Evolutionary conservation across 1,284 basidiomycete genomes (phyloP).

Genomic region (Golubevia pallescens): DNA sequence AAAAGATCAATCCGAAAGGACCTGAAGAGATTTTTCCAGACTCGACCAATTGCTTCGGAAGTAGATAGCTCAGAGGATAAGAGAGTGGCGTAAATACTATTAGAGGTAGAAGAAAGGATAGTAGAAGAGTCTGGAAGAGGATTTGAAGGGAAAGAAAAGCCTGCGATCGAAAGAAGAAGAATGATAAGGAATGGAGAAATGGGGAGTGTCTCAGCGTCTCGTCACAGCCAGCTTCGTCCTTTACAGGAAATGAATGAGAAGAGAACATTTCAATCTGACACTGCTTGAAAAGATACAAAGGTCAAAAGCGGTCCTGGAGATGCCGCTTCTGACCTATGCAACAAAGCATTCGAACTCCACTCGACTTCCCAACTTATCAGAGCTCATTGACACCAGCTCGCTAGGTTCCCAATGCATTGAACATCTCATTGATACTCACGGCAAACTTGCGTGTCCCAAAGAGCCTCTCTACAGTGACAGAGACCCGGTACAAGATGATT

Average conservation of each 20-base stretch:
- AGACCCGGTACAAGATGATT: conserved; percentile 76
- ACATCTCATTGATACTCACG: conserved; percentile 73
- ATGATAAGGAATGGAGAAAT: no score
- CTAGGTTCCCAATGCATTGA: no score
- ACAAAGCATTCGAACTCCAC: no score
- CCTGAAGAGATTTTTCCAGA: conserved; percentile 17
- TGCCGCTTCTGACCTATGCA: no score
- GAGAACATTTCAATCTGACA: no score
- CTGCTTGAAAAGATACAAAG: no score
- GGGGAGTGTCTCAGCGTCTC: no score
- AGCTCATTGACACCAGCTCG: no score
- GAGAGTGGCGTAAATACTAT: background rate
- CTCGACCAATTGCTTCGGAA: background rate
- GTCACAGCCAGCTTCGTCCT: no score
- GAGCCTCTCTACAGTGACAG: conserved; percentile 78
- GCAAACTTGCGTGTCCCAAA: conserved; percentile 87
- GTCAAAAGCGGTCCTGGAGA: no score
- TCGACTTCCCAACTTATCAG: no score
- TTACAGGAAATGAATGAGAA: no score
- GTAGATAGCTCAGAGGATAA: background rate
- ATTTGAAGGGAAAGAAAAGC: background rate
- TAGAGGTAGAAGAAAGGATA: background rate
- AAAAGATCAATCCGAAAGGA: conserved; percentile 21
- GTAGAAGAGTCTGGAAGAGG: background rate
- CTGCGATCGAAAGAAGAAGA: background rate